Evolutionary conservation across 163 green algal genomes (phyloP), one percentile per base, ranked within the genome.

Genomic region (Picocystis sp.): DNA sequence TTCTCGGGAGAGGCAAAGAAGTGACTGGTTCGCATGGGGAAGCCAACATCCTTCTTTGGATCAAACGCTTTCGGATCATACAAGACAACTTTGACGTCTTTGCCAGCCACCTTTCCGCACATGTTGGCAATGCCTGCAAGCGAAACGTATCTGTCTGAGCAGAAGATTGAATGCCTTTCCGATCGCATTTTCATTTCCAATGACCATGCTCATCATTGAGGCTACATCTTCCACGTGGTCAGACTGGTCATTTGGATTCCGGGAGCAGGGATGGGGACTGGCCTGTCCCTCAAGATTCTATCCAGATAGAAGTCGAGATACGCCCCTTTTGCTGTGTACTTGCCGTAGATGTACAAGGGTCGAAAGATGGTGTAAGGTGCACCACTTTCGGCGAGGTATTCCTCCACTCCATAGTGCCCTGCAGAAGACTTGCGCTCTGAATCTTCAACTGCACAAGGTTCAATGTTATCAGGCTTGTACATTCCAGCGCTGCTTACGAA

Each of bases 311-410:
- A 93, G 24, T 53, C n/a, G 12, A 21, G 38, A 12, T 53, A 33
- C 19, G 74, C 47, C 11, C 24, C n/a, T 34, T 38, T 38, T 38
- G 29, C 29, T 38, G 29, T 38, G 29, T 11, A 38, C 29, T 38
- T 38, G 8, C 29, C 29, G 8, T 38, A 38, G 29, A 38, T 38
- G 29, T 38, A 38, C 29, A 38, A 8, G 11, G 83, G 83, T 65
- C 92, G 81, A 73, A 94, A 93, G 8, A 94, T 70, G 9, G 81
- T 94, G 74, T 78, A 92, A 3, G 84, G 83, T 56, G 87, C 50
- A 22, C 61, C 65, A 48, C 71, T 34, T 33, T 68, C 35, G 52
- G 76, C 59, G 2, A 93, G 70, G 58, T 87, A 86, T n/a, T 75
- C 62, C 75, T 93, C 83, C 22, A 93, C 83, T 38, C 61, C 63